Percentiles rank a stretch among this genome's conserved stretches.
phyloP scores from a whole-genome alignment of 257 asterid species.

The Haberlea rhodopensis region DNA sequence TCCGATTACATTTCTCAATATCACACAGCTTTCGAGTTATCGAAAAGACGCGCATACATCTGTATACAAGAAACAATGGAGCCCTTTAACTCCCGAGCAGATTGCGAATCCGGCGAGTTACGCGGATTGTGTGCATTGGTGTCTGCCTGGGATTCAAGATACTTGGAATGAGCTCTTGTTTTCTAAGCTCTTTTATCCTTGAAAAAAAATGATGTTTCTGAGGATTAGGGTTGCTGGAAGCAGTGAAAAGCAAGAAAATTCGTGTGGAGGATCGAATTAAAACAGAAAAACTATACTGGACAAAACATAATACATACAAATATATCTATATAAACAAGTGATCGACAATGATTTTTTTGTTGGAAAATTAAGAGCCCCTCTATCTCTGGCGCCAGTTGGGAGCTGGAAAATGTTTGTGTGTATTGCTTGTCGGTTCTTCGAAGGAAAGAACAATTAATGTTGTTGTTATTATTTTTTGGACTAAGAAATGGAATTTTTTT shows the following conservation, averaged over 20 bases:
- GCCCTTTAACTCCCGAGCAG: constrained; percentile 39
- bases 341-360: too few species aligned
- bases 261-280: not conserved
- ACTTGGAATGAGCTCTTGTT: constrained; percentile 54
- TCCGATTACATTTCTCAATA: constrained; percentile 42
- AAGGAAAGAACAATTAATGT: too few species aligned
- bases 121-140: constrained; percentile 53
- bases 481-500: too few species aligned
- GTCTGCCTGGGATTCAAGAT: constrained; percentile 51
- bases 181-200: constrained; percentile 46
- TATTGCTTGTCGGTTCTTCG: too few species aligned
- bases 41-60: constrained; percentile 52
- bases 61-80: constrained; percentile 52
- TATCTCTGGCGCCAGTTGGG: too few species aligned
- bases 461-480: too few species aligned
- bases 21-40: constrained; percentile 40
- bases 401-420: too few species aligned
- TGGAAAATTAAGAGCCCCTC: too few species aligned
- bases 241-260: not conserved
- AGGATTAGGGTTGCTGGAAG: not conserved
- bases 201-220: not conserved
- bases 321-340: too few species aligned
- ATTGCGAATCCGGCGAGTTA: constrained; percentile 41
- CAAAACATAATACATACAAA: not conserved
- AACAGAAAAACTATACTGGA: too few species aligned